phyloP scores from a whole-genome alignment of 441 rosid genomes.

The Lepidium campestre region DNA sequence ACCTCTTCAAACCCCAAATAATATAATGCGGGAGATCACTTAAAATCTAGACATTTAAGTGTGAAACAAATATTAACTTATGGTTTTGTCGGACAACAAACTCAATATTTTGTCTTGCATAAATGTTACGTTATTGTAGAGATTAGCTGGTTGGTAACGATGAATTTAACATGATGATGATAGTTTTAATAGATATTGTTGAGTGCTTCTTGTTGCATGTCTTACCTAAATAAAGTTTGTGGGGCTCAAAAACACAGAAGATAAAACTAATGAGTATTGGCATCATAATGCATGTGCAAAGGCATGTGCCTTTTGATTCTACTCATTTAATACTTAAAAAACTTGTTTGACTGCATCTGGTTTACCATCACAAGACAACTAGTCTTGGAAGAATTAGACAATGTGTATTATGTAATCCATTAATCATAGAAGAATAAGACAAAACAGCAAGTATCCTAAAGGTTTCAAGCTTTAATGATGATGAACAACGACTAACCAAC shows the following conservation, averaged over 20 bases:
- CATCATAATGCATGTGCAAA: constrained; percentile 32
- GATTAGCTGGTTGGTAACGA: constrained; percentile 27
- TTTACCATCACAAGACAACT: constrained; percentile 9
- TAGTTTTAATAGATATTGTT: constrained; percentile 13
- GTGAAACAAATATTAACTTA: background rate
- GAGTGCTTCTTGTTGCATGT: constrained; percentile 28
- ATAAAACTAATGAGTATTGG: background rate
- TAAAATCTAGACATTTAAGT: too few relatives aligned
- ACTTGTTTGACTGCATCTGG: constrained; percentile 26
- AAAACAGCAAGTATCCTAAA: constrained; percentile 17
- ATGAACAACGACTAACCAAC: constrained; percentile 5
- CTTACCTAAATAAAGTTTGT: constrained; percentile 16
- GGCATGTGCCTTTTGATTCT: constrained; percentile 29
- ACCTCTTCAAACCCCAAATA: too few relatives aligned
- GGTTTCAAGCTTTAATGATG: constrained; percentile 10
- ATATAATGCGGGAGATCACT: too few relatives aligned
- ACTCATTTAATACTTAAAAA: constrained; percentile 16
- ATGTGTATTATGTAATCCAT: background rate
- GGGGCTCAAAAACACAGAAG: constrained; percentile 19
- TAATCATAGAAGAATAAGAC: constrained; percentile 1
- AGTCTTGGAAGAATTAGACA: constrained; percentile 2
- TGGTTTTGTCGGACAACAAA: constrained; percentile 20
- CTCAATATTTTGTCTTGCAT: constrained; percentile 16
- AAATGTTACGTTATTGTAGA: background rate
- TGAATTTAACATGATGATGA: constrained; percentile 7